Base-by-base conservation (phyloP, 352 stramenopile species). In the Thalassiosira tumida region DNA sequence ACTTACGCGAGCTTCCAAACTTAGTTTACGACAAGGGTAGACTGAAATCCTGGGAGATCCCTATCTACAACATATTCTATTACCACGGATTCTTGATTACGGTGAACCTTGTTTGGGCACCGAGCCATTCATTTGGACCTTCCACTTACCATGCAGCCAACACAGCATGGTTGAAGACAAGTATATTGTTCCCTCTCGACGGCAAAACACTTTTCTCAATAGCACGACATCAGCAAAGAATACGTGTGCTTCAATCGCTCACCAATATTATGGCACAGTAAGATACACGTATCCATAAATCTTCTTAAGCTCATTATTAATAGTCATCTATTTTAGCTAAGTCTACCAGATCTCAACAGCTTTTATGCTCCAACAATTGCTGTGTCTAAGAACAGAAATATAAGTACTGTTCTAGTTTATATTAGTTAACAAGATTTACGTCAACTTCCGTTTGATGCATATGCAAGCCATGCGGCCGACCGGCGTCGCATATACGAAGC, bases 1-100 rank as follows among this genome's bases (percentile, higher is more conserved):
- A 21, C 37, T 51, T 29, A 21, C 35, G 29, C 33, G 35, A 26
- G 67, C 67, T 7, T 17, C 67, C 15, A 51, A 40, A 14, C 67
- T 35, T 29, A 76, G 35, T 5, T 74, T 31, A 74, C 29, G 29
- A 21, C 41, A n/a, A 64, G 41, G 38, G 73, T 65, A 40, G 31
- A 41, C 73, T 80, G 73, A 80, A 80, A 80, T 38, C 73, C 37
- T 62, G 2, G 41, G 40, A 41, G 73, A 38, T 80, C 40, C 73
- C 31, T 67, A 41, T 54, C n/a, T 37, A 21, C 24, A 65, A 62
- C n/a, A 54, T n/a, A 24, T 64, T 21, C 73, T 40, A 80, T 54
- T 80, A 62, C 41, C 41, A n/a, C 17, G 73, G n/a, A 80, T 80
- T 80, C 17, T 31, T 41, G 21, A 40, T n/a, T 74, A n/a, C 64